Evolutionary conservation across 2,329 filamentous ascomycete species (phyloP), one percentile per base, ranked within the genome.

Genomic region (Drechmeria coniospora): DNA sequence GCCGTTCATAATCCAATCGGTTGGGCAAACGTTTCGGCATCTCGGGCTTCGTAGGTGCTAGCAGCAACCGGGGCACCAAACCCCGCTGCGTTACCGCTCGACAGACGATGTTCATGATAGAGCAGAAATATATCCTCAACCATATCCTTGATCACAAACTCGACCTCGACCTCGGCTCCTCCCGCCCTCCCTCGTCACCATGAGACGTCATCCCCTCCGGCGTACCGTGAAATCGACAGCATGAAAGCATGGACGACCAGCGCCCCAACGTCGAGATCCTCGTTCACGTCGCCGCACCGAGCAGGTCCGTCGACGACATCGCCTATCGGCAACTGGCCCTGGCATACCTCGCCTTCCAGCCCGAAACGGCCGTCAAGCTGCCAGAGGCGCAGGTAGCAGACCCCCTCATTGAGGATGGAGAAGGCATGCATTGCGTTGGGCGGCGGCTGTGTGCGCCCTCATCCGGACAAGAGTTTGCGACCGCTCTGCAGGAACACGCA

Each of bases 271-370:
- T 58, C 28, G 66, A 73, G 47, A 65, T 72, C 24, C 53, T 73
- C 24, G 57, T 70, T 27, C 68, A 73, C 42, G 57, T 68, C 30
- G 46, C 60, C 8, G 68, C 67, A 17, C 62, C 65, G 6, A 60
- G 62, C 39, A 56, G 45, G 21, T 49, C 53, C 14, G 38, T 42
- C 8, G 62, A 70, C 36, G 67, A 73, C 46, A 46, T 40, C 12
- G 38, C 40, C 10, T 71, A 70, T 36, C 51, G 65, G 19, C 44
- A 50, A n/a, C 48, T 69, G 14, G 64, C 65, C 4, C 40, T 51
- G 14, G 59, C 63, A 3, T 71, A 71, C 35, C 45, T 65, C n/a
- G 43, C 54, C 22, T 73, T 68, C 31, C 36, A 52, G 21, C 51
- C 59, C 8, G 35, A 35, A 5, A 26, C 29, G 9, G 33, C 34